These are phyloP conservation scores for Yamadazyma endophytica DNA, from an alignment of 805 yeast species.

Conservation along the genomic window DNA sequence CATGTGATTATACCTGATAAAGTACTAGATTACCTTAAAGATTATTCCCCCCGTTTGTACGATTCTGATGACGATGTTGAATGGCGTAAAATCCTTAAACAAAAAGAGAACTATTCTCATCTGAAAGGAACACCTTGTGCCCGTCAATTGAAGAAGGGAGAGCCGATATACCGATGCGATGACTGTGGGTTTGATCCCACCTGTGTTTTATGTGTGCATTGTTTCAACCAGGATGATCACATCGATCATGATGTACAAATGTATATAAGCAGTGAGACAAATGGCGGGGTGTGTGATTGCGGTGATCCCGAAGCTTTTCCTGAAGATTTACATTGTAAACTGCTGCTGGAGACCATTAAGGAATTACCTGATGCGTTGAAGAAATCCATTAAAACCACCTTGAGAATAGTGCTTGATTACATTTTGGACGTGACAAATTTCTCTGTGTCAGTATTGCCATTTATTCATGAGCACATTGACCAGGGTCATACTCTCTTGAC, in stretches of 20 bases:
- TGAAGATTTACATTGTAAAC: slow-evolving; percentile 46
- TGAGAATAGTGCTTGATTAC: slow-evolving; percentile 36
- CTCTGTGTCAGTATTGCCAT: slow-evolving; percentile 37
- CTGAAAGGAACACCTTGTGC: slow-evolving; percentile 71
- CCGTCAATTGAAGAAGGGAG: slow-evolving; percentile 53
- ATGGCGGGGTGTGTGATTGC: slow-evolving; percentile 68
- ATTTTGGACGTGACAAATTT: slow-evolving; percentile 40
- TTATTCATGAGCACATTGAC: slow-evolving; percentile 28
- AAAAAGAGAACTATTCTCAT: slow-evolving; percentile 21
- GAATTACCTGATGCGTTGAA: slow-evolving; percentile 12
- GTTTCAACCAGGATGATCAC: slow-evolving; percentile 71
- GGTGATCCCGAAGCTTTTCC: slow-evolving; percentile 69
- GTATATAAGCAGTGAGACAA: slow-evolving; percentile 43
- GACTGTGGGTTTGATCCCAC: slow-evolving; percentile 78
- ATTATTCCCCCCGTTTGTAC: slow-evolving; percentile 6
- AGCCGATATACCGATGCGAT: slow-evolving; percentile 66
- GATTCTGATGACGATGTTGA: neutral
- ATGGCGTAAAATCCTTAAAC: slow-evolving; percentile 2
- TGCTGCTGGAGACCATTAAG: slow-evolving; percentile 3
- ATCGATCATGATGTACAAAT: slow-evolving; percentile 58
- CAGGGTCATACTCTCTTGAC: slow-evolving; percentile 19
- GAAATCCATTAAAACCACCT: slow-evolving; percentile 19
- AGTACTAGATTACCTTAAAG: slow-evolving; percentile 12
- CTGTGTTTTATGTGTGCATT: slow-evolving; percentile 70
- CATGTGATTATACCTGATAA: slow-evolving; percentile 14